Evolutionary conservation across 106 monocot genomes (phyloP).

Genomic region (Triglochin maritima): DNA sequence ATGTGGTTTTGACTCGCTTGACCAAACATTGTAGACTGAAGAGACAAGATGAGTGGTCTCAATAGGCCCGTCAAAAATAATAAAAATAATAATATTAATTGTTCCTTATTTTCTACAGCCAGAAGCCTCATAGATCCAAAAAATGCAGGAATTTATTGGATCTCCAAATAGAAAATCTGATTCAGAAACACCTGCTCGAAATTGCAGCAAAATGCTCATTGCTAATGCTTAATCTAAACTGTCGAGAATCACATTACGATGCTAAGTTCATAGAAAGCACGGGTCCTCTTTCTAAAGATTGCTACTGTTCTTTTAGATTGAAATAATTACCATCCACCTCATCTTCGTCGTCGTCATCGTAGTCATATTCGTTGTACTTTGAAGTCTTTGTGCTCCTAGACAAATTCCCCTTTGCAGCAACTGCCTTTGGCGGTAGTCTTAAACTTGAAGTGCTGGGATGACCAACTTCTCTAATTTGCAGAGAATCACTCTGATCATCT

Average conservation of each 20-base stretch:
- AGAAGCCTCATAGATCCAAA: too few species aligned
- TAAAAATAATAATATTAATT: too few species aligned
- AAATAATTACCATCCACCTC: slow-evolving; percentile 34
- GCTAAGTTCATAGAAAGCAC: not conserved
- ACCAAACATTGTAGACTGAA: too few species aligned
- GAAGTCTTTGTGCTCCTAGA: slow-evolving; percentile 30
- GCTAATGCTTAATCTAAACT: not conserved
- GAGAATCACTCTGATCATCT: slow-evolving; percentile 72
- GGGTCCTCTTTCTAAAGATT: not conserved
- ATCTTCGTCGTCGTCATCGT: slow-evolving; percentile 57
- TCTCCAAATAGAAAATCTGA: too few species aligned
- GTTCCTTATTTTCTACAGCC: too few species aligned
- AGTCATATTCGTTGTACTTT: slow-evolving; percentile 49
- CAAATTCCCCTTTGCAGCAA: slow-evolving; percentile 23
- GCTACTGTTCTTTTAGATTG: not conserved
- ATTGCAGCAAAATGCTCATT: too few species aligned
- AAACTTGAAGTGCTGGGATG: slow-evolving; percentile 39
- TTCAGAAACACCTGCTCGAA: too few species aligned
- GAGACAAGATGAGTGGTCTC: too few species aligned
- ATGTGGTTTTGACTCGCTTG: too few species aligned
- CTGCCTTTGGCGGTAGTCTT: slow-evolving; percentile 34
- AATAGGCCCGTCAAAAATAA: too few species aligned
- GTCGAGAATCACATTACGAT: not conserved
- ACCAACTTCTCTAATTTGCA: slow-evolving; percentile 36
- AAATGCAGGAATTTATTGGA: too few species aligned